These are phyloP conservation scores for Oenanthe javanica DNA, from an alignment of 140 eudicot genomes.

Conservation along the genomic window DNA sequence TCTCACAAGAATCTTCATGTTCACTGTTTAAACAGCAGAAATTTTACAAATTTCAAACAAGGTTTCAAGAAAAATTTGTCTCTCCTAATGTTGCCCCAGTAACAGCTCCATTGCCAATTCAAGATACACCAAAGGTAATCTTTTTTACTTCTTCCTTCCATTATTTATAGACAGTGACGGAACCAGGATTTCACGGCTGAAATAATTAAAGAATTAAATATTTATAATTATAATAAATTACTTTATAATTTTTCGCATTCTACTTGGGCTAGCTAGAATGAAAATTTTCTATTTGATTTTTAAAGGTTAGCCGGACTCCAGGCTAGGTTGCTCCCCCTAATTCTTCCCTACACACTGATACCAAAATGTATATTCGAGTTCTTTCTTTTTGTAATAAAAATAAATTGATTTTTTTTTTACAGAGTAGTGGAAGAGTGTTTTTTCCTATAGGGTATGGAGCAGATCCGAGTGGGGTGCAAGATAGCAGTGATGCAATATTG, in stretches of 20 bases:
- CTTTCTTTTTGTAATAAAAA: neutral
- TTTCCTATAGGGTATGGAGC: constrained; percentile 72
- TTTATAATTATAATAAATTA: no score
- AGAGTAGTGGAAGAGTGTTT: constrained; percentile 57
- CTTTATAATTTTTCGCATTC: no score
- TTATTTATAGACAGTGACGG: no score
- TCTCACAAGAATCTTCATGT: constrained; percentile 23
- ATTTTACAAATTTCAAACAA: constrained; percentile 39
- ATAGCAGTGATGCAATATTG: constrained; percentile 53
- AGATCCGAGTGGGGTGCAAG: constrained; percentile 62
- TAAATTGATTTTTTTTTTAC: neutral
- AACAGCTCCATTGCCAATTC: constrained; percentile 17
- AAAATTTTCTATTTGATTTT: no score
- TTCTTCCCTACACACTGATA: neutral
- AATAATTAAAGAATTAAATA: no score
- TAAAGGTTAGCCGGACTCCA: no score
- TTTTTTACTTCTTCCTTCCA: neutral
- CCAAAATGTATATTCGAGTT: neutral
- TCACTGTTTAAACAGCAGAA: constrained; percentile 22
- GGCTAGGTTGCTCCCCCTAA: no score
- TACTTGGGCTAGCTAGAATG: no score
- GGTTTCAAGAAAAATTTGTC: constrained; percentile 19
- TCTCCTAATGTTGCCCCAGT: neutral
- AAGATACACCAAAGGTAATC: constrained; percentile 15
- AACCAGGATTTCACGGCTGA: no score